phyloP scores from a whole-genome alignment of 202 grass and related monocot species.

The Bolboschoenoplectus hybrid region DNA sequence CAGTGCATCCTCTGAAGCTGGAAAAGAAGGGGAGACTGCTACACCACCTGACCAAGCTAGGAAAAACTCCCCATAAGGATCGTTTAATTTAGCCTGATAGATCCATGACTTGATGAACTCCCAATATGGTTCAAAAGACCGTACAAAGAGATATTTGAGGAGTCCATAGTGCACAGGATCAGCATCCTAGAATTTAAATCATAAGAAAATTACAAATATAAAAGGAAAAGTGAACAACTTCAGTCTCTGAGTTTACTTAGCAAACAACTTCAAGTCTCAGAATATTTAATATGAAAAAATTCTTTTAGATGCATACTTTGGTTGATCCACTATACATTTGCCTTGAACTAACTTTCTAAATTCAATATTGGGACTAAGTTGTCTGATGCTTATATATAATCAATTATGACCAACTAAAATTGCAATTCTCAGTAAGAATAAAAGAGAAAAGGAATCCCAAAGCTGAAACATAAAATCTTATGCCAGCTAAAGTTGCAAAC shows the following conservation, averaged over 20 bases:
- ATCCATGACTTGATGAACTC: constrained; percentile 98
- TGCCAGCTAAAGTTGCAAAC: constrained; percentile 23
- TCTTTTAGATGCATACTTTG: constrained; percentile 1
- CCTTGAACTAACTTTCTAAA: background rate
- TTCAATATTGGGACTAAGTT: background rate
- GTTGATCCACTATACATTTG: background rate
- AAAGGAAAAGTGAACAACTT: background rate
- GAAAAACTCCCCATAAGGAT: constrained; percentile 92
- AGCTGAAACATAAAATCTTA: background rate
- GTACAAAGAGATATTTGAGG: constrained; percentile 84
- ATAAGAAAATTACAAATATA: constrained; percentile 31
- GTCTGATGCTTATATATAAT: background rate
- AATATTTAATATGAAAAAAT: background rate
- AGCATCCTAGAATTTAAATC: constrained; percentile 66
- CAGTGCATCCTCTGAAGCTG: constrained; percentile 14
- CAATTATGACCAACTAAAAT: background rate
- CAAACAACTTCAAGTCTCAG: constrained; percentile 25
- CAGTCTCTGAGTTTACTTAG: background rate
- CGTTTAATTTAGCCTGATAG: constrained; percentile 71
- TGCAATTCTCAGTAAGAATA: background rate
- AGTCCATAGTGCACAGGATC: constrained; percentile 83
- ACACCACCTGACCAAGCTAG: constrained; percentile 38
- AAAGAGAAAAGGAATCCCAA: background rate
- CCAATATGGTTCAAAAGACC: constrained; percentile 83
- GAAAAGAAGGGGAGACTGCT: constrained; percentile 16